Evolutionary conservation across 768 basidiomycete species (phyloP).

Genomic region (Candolleomyces aberdarensis): DNA sequence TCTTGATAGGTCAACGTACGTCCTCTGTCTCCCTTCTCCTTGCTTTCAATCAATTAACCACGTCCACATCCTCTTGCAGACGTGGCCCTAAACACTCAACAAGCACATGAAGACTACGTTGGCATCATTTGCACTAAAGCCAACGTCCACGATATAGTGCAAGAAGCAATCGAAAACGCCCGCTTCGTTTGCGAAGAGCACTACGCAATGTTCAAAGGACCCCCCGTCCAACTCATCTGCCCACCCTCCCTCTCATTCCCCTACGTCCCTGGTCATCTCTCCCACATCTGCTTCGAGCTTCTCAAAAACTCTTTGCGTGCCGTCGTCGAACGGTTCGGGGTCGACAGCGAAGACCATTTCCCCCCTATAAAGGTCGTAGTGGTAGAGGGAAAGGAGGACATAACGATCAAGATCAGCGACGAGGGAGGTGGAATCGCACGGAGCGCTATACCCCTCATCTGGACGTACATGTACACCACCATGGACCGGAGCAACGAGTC

Average conservation of each 20-base stretch:
- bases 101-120: conserved; percentile 88
- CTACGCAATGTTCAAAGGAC: conserved; percentile 92
- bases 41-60: conserved; percentile 2
- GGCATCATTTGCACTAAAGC: conserved; percentile 96
- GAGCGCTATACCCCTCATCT: conserved; percentile 88
- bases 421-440: conserved; percentile 95
- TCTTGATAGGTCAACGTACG: conserved; percentile 94
- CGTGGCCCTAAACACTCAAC: conserved; percentile 89
- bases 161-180: conserved; percentile 98
- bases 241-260: conserved; percentile 82
- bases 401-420: conserved; percentile 98
- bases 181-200: conserved; percentile 94
- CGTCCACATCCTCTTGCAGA: conserved; percentile 43
- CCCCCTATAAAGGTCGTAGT: conserved; percentile 94
- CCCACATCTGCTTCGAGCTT: conserved; percentile 95
- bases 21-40: conserved; percentile 12
- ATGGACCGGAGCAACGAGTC: conserved; percentile 50
- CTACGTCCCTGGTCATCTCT: conserved; percentile 95
- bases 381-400: conserved; percentile 96
- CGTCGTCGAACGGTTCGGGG: conserved; percentile 89
- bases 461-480: conserved; percentile 98
- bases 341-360: conserved; percentile 71
- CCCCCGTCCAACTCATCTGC: conserved; percentile 95
- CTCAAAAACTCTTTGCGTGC: conserved; percentile 97
- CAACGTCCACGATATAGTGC: conserved; percentile 95